Conservation (phyloP, 768 basidiomycete genomes). For the Russula emetica region DNA sequence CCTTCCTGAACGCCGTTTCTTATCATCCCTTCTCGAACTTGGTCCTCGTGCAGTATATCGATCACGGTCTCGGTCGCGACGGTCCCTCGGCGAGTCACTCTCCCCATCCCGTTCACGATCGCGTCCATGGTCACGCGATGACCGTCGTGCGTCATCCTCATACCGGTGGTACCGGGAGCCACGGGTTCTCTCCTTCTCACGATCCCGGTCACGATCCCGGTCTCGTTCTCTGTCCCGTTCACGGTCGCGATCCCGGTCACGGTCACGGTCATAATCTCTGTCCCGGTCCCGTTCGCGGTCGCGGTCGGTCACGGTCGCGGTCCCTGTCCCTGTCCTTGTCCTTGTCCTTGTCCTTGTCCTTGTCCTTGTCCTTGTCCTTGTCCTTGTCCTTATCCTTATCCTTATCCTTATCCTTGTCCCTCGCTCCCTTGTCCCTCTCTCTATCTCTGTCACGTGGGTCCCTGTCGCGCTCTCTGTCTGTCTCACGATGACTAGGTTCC, state of each 20-base stretch:
- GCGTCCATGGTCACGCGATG: constrained; percentile 29
- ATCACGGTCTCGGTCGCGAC: constrained; percentile 41
- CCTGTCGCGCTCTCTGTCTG: constrained; percentile 32
- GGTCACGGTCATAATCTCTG: constrained; percentile 23
- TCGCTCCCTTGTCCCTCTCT: too few relatives aligned
- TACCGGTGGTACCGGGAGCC: constrained; percentile 28
- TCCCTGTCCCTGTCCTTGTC: constrained; percentile 36
- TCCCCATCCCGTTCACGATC: constrained; percentile 36
- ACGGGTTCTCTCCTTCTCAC: constrained; percentile 21
- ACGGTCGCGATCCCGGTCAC: constrained; percentile 33
- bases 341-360: too few relatives aligned
- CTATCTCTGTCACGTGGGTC: constrained; percentile 42
- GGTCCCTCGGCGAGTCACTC: constrained; percentile 22
- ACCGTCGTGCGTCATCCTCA: constrained; percentile 22
- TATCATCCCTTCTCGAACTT: constrained; percentile 55
- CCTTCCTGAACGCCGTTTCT: constrained; percentile 41
- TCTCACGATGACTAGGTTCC: constrained; percentile 48
- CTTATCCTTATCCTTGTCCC: too few relatives aligned
- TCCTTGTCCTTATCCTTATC: too few relatives aligned
- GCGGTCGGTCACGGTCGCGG: too few relatives aligned
- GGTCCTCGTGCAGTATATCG: constrained; percentile 47
- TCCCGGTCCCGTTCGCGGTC: constrained; percentile 28
- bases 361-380: too few relatives aligned
- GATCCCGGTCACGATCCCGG: constrained; percentile 30
- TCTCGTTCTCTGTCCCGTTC: constrained; percentile 36